Conservation (phyloP, 345 rosid species). For the Zanthoxylum bungeanum region DNA sequence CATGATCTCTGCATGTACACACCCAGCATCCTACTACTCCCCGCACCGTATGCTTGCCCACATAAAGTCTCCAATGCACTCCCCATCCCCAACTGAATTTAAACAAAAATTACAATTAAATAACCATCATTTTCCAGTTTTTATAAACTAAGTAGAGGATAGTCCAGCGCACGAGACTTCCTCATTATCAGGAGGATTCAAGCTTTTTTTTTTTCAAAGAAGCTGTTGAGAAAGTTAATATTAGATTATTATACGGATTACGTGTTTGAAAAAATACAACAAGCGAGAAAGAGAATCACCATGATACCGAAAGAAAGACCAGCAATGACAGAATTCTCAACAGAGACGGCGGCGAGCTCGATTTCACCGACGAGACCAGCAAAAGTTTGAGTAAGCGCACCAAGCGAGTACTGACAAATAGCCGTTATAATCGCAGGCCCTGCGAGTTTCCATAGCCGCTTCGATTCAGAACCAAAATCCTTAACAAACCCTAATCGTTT, state of each 20-base stretch:
- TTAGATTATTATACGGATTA: no score
- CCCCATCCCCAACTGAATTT: slow-evolving; percentile 84
- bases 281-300: slow-evolving; percentile 36
- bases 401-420: slow-evolving; percentile 76
- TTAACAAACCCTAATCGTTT: slow-evolving; percentile 13
- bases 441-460: slow-evolving; percentile 70
- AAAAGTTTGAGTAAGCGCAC: slow-evolving; percentile 86
- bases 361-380: slow-evolving; percentile 69
- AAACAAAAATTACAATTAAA: not conserved
- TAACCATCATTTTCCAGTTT: not conserved
- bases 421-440: slow-evolving; percentile 90
- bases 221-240: no score
- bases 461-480: slow-evolving; percentile 67
- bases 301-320: slow-evolving; percentile 87
- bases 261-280: slow-evolving; percentile 4
- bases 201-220: no score
- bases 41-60: slow-evolving; percentile 95
- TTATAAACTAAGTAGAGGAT: no score
- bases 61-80: slow-evolving; percentile 91
- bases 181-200: no score
- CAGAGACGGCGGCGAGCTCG: slow-evolving; percentile 85
- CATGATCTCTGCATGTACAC: slow-evolving; percentile 96
- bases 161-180: no score
- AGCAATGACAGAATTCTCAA: slow-evolving; percentile 83
- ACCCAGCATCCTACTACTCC: slow-evolving; percentile 71